Percentiles rank a stretch among this genome's conserved stretches.
These are phyloP conservation scores for Hamigera avellanea DNA, from an alignment of 495 filamentous ascomycete species.

Conservation along the genomic window DNA sequence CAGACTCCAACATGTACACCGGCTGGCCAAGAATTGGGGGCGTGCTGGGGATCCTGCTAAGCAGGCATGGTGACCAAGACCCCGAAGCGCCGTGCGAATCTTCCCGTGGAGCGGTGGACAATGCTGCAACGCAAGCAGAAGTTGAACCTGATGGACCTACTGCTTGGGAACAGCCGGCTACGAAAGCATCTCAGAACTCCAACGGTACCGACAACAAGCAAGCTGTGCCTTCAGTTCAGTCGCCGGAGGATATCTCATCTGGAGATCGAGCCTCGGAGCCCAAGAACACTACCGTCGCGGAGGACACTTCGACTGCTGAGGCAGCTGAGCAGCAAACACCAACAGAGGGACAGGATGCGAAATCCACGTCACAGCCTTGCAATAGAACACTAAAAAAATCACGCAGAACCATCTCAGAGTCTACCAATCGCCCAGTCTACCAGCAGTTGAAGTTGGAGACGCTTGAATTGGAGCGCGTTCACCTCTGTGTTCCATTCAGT, in stretches of 20 bases:
- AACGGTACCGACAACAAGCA: neutral
- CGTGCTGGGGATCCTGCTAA: slow-evolving; percentile 59
- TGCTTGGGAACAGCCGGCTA: too few relatives aligned
- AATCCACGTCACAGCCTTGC: neutral
- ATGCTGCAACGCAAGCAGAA: neutral
- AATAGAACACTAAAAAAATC: neutral
- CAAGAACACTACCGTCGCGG: neutral
- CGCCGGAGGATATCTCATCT: neutral
- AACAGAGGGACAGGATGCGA: neutral
- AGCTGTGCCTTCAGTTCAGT: neutral
- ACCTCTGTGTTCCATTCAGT: slow-evolving; percentile 57
- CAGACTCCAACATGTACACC: slow-evolving; percentile 8
- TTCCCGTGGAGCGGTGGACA: neutral
- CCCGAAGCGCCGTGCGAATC: too few relatives aligned
- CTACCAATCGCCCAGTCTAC: slow-evolving; percentile 1
- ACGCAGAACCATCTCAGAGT: neutral
- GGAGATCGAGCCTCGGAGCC: neutral
- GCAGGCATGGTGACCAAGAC: neutral
- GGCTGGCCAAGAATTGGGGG: slow-evolving; percentile 48
- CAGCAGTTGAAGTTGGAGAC: slow-evolving; percentile 55
- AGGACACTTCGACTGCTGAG: neutral
- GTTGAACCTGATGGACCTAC: neutral
- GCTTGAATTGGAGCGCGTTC: slow-evolving; percentile 75
- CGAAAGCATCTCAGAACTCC: too few relatives aligned
- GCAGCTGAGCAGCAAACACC: neutral